Percentiles rank a stretch among this genome's conserved stretches.
Conservation (phyloP, 1,284 basidiomycete genomes). For the Cutaneotrichosporon sp. region DNA sequence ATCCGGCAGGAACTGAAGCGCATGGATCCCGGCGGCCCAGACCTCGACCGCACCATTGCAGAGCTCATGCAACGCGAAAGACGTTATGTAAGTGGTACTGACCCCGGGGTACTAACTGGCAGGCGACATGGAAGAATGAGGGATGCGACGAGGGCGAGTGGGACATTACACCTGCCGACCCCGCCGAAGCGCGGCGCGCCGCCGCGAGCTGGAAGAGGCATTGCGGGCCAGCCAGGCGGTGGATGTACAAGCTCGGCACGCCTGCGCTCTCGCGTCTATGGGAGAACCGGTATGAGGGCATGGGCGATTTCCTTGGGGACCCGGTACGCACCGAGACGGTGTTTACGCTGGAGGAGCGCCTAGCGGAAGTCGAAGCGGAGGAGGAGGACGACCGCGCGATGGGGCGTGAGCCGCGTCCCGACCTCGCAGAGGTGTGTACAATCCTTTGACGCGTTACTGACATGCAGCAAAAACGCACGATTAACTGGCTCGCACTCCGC, state of each 20-base stretch:
- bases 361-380: conserved; percentile 28
- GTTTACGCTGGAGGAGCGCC: conserved; percentile 27
- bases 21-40: conserved; percentile 32
- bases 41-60: conserved; percentile 35
- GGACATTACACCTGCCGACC: conserved; percentile 29
- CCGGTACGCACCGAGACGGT: conserved; percentile 6
- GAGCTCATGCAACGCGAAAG: conserved; percentile 37
- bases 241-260: conserved; percentile 36
- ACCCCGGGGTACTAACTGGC: neutral
- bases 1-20: conserved; percentile 35
- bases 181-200: conserved; percentile 9
- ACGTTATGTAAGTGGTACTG: conserved; percentile 31
- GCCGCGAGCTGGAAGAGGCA: conserved; percentile 19
- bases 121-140: conserved; percentile 47
- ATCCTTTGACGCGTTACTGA: too few relatives aligned
- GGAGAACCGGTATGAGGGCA: conserved; percentile 27
- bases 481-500: conserved; percentile 38
- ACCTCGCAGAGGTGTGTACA: conserved; percentile 29
- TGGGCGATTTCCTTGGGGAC: conserved; percentile 34
- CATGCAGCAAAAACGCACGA: conserved; percentile 25
- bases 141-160: conserved; percentile 38
- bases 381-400: conserved; percentile 40
- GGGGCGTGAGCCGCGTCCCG: conserved; percentile 25
- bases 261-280: conserved; percentile 31
- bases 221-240: conserved; percentile 23